Evolutionary conservation across 495 filamentous ascomycete genomes (phyloP).

Genomic region (Lasiosphaeria ovina): DNA sequence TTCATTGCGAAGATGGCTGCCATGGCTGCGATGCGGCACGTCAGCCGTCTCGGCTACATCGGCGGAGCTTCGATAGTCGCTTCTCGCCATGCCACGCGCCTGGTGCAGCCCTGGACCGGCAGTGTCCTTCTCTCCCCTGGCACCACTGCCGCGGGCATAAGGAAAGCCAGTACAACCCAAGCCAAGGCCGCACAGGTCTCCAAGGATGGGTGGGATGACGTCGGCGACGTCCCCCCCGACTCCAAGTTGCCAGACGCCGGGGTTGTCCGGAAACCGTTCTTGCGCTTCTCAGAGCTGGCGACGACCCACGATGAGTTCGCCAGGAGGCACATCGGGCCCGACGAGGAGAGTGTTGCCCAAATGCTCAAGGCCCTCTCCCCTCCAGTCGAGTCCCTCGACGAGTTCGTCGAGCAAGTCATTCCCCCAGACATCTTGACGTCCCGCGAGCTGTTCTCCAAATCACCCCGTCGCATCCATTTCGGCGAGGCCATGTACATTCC

Average conservation of each 20-base stretch:
- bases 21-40: slow-evolving; percentile 24
- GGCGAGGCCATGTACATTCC: slow-evolving; percentile 9
- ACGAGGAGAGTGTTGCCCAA: slow-evolving; percentile 61
- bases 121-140: background rate
- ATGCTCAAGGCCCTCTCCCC: slow-evolving; percentile 86
- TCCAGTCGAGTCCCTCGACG: slow-evolving; percentile 68
- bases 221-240: too few relatives aligned
- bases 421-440: slow-evolving; percentile 77
- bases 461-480: slow-evolving; percentile 18
- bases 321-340: slow-evolving; percentile 92
- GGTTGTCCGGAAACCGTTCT: slow-evolving; percentile 11
- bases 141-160: too few relatives aligned
- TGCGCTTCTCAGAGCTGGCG: slow-evolving; percentile 26
- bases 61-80: slow-evolving; percentile 18
- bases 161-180: too few relatives aligned
- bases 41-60: slow-evolving; percentile 25
- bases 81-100: slow-evolving; percentile 14
- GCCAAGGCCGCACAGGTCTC: too few relatives aligned
- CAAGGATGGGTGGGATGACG: too few relatives aligned
- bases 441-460: slow-evolving; percentile 38
- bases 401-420: slow-evolving; percentile 87
- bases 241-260: background rate
- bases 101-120: slow-evolving; percentile 1
- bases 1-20: background rate
- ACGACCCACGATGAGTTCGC: slow-evolving; percentile 61